These are phyloP conservation scores for Camelina sativa DNA, from an alignment of 345 rosid species.

Conservation along the genomic window DNA sequence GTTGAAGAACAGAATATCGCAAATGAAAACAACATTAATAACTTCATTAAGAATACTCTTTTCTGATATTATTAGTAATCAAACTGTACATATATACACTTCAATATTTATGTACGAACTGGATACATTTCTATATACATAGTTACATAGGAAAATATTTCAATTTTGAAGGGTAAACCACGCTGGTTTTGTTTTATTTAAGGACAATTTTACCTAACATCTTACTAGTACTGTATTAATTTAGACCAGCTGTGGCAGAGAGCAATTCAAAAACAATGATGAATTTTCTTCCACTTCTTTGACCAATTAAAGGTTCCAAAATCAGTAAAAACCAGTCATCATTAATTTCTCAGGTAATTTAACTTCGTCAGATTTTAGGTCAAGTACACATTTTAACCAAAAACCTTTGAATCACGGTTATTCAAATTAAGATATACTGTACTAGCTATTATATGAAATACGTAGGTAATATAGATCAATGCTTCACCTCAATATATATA, in stretches of 20 bases:
- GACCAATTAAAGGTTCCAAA: slow-evolving; percentile 21
- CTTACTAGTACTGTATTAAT: not conserved
- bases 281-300: slow-evolving; percentile 16
- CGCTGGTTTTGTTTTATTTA: not conserved
- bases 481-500: not conserved
- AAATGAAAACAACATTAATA: not conserved
- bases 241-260: not conserved
- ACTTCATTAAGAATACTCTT: not conserved
- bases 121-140: not conserved
- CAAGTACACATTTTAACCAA: slow-evolving; percentile 24
- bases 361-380: not conserved
- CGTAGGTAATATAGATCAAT: not conserved
- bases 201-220: slow-evolving; percentile 15
- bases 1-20: not conserved
- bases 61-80: not conserved
- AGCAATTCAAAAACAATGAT: slow-evolving; percentile 6
- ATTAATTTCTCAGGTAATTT: slow-evolving; percentile 26
- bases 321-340: slow-evolving; percentile 7
- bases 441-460: too few relatives aligned
- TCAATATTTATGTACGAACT: not conserved
- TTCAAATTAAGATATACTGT: not conserved
- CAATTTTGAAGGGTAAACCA: not conserved
- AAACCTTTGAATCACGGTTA: not conserved
- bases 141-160: not conserved
- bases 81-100: not conserved